Conservation (phyloP, 179 eudicot genomes). For the Beta corolliflora region DNA sequence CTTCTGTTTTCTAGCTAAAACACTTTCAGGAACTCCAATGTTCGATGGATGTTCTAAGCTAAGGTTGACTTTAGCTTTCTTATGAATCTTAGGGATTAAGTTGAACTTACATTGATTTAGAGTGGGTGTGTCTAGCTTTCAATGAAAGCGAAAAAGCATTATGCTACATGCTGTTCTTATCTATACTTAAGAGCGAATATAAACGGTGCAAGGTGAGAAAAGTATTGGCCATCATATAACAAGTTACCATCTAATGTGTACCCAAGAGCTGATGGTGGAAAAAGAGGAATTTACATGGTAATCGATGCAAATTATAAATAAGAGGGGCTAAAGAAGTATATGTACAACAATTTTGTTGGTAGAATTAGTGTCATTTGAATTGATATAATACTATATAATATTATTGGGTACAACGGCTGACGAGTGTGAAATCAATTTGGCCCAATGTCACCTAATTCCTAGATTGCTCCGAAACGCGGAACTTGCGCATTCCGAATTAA, state of each 20-base stretch:
- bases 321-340: background rate
- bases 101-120: background rate
- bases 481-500: too few relatives aligned
- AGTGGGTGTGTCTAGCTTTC: background rate
- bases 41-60: background rate
- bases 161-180: background rate
- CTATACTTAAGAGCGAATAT: background rate
- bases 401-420: too few relatives aligned
- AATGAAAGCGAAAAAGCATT: background rate
- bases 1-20: background rate
- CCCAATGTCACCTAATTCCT: too few relatives aligned
- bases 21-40: background rate
- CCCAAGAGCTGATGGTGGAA: background rate
- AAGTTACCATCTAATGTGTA: background rate
- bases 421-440: too few relatives aligned
- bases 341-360: too few relatives aligned
- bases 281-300: background rate
- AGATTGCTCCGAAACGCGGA: too few relatives aligned
- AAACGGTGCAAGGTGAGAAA: background rate
- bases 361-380: too few relatives aligned
- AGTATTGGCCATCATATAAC: too few relatives aligned
- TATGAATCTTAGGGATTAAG: background rate
- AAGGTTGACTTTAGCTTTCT: background rate
- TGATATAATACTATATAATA: too few relatives aligned
- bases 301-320: background rate